Evolutionary conservation across 129 eudicot species (phyloP).

Genomic region (Calendula officinalis): DNA sequence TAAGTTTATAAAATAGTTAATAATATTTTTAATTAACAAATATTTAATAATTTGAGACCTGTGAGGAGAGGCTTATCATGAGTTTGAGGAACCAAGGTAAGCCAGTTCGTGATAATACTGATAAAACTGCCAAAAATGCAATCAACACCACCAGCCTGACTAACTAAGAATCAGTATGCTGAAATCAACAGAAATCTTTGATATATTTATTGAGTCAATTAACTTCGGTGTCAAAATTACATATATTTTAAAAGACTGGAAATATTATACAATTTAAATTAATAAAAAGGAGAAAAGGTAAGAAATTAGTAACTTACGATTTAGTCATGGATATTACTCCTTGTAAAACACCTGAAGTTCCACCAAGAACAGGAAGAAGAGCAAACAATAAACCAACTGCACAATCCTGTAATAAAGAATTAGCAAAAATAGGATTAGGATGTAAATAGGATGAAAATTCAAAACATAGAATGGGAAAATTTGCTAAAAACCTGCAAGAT

Average conservation of each 20-base stretch:
- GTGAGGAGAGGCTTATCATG: conserved; percentile 73
- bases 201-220: not conserved
- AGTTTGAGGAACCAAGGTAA: not conserved
- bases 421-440: not conserved
- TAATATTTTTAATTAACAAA: not conserved
- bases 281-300: not conserved
- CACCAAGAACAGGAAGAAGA: conserved; percentile 94
- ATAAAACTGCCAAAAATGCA: conserved; percentile 12
- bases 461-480: not conserved
- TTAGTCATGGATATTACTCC: conserved; percentile 33
- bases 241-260: too few relatives aligned
- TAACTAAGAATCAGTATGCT: conserved; percentile 46
- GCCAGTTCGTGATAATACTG: not conserved
- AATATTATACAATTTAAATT: not conserved
- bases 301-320: not conserved
- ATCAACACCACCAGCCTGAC: conserved; percentile 30
- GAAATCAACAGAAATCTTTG: not conserved
- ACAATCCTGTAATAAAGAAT: conserved; percentile 64
- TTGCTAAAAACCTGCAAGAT: conserved; percentile 68
- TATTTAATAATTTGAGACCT: conserved; percentile 43
- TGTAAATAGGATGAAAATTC: conserved; percentile 1
- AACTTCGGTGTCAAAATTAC: not conserved
- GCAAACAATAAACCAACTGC: conserved; percentile 98
- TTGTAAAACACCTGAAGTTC: conserved; percentile 87
- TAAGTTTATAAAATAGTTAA: too few relatives aligned